Conservation (phyloP, 2,329 filamentous ascomycete genomes). For the Xylaria sp. region DNA sequence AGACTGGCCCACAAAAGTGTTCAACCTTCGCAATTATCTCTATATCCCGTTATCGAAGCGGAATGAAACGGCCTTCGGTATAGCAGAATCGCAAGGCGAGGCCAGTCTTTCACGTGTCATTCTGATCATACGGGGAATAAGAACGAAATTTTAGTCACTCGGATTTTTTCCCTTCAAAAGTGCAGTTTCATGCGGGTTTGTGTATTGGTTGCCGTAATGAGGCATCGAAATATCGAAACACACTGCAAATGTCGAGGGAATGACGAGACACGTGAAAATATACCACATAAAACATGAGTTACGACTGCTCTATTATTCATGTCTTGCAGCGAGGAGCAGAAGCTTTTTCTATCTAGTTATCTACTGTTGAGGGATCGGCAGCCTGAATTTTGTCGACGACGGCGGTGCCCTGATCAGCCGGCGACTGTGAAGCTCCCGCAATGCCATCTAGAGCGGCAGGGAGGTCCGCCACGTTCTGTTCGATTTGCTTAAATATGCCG, state of each 20-base stretch:
- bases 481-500: slow-evolving; percentile 52
- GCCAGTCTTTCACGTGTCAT: background rate
- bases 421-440: slow-evolving; percentile 46
- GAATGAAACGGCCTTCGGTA: too few relatives aligned
- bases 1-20: too few relatives aligned
- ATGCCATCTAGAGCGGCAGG: slow-evolving; percentile 53
- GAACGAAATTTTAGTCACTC: too few relatives aligned
- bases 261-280: background rate
- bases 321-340: background rate
- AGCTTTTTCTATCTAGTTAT: slow-evolving; percentile 14
- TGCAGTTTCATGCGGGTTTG: too few relatives aligned
- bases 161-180: too few relatives aligned
- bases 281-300: background rate
- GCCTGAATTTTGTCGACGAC: slow-evolving; percentile 37
- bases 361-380: slow-evolving; percentile 19
- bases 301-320: background rate
- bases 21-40: too few relatives aligned
- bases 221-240: background rate
- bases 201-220: background rate
- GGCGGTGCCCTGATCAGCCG: slow-evolving; percentile 45
- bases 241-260: background rate
- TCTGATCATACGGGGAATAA: background rate
- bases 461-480: slow-evolving; percentile 55
- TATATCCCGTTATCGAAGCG: too few relatives aligned
- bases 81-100: too few relatives aligned